phyloP scores from a whole-genome alignment of 352 stramenopile species.

The Pythium rishiriense region DNA sequence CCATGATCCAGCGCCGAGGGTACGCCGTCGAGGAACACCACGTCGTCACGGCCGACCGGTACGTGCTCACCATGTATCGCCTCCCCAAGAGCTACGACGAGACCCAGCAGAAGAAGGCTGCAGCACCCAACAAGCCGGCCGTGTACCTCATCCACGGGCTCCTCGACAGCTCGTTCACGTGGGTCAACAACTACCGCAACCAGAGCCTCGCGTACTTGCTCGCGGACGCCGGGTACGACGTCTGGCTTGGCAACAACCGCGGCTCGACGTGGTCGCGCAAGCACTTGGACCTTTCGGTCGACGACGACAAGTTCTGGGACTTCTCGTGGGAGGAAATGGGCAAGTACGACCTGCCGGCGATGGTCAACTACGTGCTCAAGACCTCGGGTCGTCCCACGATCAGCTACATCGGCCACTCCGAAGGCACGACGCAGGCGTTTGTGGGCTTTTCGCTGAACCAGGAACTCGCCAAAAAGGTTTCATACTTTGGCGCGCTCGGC shows the following conservation, averaged over 20 bases:
- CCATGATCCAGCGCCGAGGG: constrained; percentile 44
- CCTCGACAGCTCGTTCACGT: constrained; percentile 65
- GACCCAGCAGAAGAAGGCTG: constrained; percentile 34
- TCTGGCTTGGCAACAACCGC: constrained; percentile 68
- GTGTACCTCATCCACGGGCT: constrained; percentile 60
- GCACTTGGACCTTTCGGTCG: constrained; percentile 46
- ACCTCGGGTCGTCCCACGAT: constrained; percentile 37
- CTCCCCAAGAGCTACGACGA: constrained; percentile 58
- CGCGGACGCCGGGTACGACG: constrained; percentile 57
- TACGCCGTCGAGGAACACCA: constrained; percentile 59
- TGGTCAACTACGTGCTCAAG: constrained; percentile 50
- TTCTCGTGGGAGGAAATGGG: constrained; percentile 64
- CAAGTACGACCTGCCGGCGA: constrained; percentile 52
- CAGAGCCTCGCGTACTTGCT: constrained; percentile 63
- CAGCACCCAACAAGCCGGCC: constrained; percentile 42
- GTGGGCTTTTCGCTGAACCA: constrained; percentile 57
- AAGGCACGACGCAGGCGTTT: constrained; percentile 68
- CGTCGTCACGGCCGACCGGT: constrained; percentile 50
- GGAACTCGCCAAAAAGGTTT: constrained; percentile 56
- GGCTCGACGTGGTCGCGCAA: constrained; percentile 55
- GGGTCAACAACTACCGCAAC: constrained; percentile 56
- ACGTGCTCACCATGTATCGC: constrained; percentile 65
- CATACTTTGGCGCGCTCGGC: constrained; percentile 60
- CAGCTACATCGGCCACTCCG: constrained; percentile 62
- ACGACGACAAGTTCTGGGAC: constrained; percentile 49